Evolutionary conservation across 139 green algal genomes (phyloP), one percentile per base, ranked within the genome.

Genomic region (Cymbomonas tetramitiformis): DNA sequence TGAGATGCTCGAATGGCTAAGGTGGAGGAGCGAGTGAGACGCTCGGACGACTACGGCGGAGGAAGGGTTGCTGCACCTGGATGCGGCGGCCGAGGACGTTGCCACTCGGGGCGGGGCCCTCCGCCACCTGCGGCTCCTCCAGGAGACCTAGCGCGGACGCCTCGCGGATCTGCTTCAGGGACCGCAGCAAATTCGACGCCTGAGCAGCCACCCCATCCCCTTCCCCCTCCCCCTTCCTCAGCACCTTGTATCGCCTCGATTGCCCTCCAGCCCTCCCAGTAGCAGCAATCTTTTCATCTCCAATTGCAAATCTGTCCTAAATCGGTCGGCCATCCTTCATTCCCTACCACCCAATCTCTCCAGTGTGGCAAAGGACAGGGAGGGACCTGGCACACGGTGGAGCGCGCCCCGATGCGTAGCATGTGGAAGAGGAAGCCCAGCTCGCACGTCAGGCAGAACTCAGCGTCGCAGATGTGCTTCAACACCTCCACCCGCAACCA

Each of bases 401-500:
- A 74, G 6, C 66, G 15, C 36, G 12, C 49, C 0, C 71, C 1
- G 51, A 76, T 12, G 55, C 51, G 44, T 62, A 96, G 74, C 86
- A 95, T 95, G 39, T 82, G 70, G 53, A 95, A 87, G 18, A 96
- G 78, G 60, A 94, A 83, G 1, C 55, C 50, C 30, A 93, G 62
- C 75, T 96, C 88, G 46, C 72, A 83, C 1, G 75, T 72, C 23
- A 96, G 76, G 66, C 76, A 89, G 68, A 94, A 94, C 68, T 96
- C 88, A 18, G 51, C 33, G 8, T 76, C 64, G 0, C 76, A 72
- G 54, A 93, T 77, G 3, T 83, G 86, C n/a, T 9, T 21, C 19
- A 58, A 15, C 2, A 58, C 30, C 30, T 46, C 28, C 1, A 19
- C 34, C 8, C 51, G 29, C 30, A 58, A 24, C 30, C 46, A 33